A percentile compares a stretch with the other conserved stretches of the same genome.
Conservation (phyloP, 2,329 filamentous ascomycete species). For the Aspergillus sp. region DNA sequence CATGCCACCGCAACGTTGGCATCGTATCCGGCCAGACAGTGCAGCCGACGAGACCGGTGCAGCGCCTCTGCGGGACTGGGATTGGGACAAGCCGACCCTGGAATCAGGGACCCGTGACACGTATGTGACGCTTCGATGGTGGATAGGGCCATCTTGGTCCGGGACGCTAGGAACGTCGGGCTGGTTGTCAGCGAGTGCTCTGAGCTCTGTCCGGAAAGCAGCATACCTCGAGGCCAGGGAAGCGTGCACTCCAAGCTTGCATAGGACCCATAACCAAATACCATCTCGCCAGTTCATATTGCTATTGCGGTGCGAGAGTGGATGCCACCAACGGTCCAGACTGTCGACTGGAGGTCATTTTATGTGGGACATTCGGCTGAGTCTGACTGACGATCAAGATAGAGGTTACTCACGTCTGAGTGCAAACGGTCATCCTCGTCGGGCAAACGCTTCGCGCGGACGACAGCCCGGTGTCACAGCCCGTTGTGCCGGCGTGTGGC, state of each 20-base stretch:
- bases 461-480: no score
- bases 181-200: slow-evolving; percentile 6
- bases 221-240: slow-evolving; percentile 5
- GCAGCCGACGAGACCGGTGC: slow-evolving; percentile 3
- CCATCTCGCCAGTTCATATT: slow-evolving; percentile 9
- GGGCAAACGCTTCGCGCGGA: no score
- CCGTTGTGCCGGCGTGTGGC: no score
- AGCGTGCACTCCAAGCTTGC: slow-evolving; percentile 3
- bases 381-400: no score
- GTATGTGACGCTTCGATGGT: slow-evolving; percentile 6
- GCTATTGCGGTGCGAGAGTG: slow-evolving; percentile 5
- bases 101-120: not conserved
- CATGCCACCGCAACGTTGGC: slow-evolving; percentile 5
- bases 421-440: no score
- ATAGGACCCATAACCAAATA: slow-evolving; percentile 4
- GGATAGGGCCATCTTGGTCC: slow-evolving; percentile 1
- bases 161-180: slow-evolving; percentile 1
- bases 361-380: not conserved
- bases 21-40: slow-evolving; percentile 4
- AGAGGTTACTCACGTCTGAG: no score
- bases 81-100: slow-evolving; percentile 2
- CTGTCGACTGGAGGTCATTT: not conserved
- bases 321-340: slow-evolving; percentile 1
- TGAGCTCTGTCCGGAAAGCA: slow-evolving; percentile 1
- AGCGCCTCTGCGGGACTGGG: not conserved